Conservation (phyloP, 768 basidiomycete genomes). For the Leccinum ochraceum region DNA sequence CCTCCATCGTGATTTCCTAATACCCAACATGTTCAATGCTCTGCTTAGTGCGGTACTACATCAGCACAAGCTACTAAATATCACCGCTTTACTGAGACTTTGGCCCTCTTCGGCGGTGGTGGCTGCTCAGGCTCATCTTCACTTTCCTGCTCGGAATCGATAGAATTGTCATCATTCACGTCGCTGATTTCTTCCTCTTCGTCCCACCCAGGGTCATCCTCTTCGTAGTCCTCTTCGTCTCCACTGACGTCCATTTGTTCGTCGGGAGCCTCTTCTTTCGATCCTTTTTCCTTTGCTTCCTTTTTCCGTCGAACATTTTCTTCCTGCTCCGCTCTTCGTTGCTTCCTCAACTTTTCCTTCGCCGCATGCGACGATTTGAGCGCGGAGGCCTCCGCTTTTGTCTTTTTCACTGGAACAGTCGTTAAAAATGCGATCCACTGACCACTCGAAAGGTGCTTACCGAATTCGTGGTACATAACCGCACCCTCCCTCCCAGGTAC, state of each 20-base stretch:
- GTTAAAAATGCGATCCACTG: slow-evolving; percentile 5
- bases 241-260: slow-evolving; percentile 45
- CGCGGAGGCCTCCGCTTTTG: slow-evolving; percentile 68
- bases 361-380: slow-evolving; percentile 76
- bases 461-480: slow-evolving; percentile 93
- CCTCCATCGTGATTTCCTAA: slow-evolving; percentile 18
- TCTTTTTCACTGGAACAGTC: slow-evolving; percentile 74
- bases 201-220: slow-evolving; percentile 47
- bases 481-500: slow-evolving; percentile 90
- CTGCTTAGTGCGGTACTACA: slow-evolving; percentile 8
- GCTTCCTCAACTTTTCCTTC: slow-evolving; percentile 71
- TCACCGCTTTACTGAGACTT: slow-evolving; percentile 50
- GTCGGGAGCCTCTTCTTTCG: slow-evolving; percentile 35
- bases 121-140: slow-evolving; percentile 49
- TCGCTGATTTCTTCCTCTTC: slow-evolving; percentile 69
- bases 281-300: slow-evolving; percentile 36
- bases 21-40: slow-evolving; percentile 6
- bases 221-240: slow-evolving; percentile 39
- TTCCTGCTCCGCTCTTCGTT: slow-evolving; percentile 88
- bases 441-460: slow-evolving; percentile 45
- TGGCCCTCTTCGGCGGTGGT: slow-evolving; percentile 57
- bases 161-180: slow-evolving; percentile 45
- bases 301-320: slow-evolving; percentile 87
- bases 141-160: slow-evolving; percentile 43
- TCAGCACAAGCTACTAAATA: neutral